Base-by-base conservation (phyloP, 495 filamentous ascomycete genomes). In the Letharia lupina region DNA sequence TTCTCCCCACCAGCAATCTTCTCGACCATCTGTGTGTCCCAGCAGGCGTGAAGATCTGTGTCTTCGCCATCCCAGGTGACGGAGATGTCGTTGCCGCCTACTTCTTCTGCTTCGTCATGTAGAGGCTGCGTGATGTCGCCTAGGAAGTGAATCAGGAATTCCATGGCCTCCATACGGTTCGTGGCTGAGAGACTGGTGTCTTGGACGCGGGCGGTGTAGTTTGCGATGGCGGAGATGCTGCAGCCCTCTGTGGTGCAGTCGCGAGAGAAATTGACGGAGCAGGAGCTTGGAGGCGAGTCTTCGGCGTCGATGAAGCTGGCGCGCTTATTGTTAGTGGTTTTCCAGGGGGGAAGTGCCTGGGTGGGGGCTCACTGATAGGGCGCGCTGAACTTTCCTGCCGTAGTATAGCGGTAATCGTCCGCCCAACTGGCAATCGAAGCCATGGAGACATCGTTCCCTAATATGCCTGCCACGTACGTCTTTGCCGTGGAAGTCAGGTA, bases 61-160 rank as follows among this genome's bases (percentile, higher is more conserved):
- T 62, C 69, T 39, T 78, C 75, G 20, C 81, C 80, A 44, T 80
- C 71, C 71, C 82, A 89, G 0, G 71, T 73, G 28, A 89, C 86
- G n/a, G 74, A 61, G 65, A 89, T 83, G 57, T 77, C 74, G 74
- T 88, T 88, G 20, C 83, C 86, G 40, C 86, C 86, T 4, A 78
- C 68, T 11, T 81, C 78, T 47, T 81, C 78, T 12, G 74, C 77
- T 66, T 89, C 86, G 67, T 82, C 81, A 70, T 88, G 86, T 1
- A 89, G 77, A 0, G 86, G 86, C 66, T 89, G 86, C 13, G 82
- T 80, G 60, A 87, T 81, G 70, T 89, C 86, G 28, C 86, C 86
- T 31, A 84, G 62, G 69, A 86, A 83, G 67, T 87, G 85, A 39
- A 87, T 81, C 15, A 87, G 72, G 72, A 86, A 86, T 66, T 75